Evolutionary conservation across 371 early-diverging fungal genomes (phyloP).

Genomic region (Haplosporangium sp.): DNA sequence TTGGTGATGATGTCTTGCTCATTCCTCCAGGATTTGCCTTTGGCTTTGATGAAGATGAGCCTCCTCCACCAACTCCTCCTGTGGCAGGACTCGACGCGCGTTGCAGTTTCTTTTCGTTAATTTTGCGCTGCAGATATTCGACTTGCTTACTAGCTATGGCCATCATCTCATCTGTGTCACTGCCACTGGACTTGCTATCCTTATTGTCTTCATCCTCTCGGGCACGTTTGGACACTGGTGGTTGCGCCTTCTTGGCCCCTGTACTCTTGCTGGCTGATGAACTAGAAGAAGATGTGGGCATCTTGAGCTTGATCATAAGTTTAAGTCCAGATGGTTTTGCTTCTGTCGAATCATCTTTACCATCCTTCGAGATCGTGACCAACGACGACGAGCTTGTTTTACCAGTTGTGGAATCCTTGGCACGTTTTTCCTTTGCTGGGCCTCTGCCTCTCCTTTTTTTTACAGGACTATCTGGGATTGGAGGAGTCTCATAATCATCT

Average conservation of each 20-base stretch:
- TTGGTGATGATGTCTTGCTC: constrained; percentile 1
- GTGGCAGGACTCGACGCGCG: constrained; percentile 15
- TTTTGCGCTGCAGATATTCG: constrained; percentile 46
- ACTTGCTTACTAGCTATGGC: constrained; percentile 35
- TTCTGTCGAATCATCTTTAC: not conserved
- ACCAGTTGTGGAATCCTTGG: not conserved
- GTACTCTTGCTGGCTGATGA: constrained; percentile 1
- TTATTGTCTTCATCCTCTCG: constrained; percentile 4
- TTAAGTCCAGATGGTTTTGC: constrained; percentile 34
- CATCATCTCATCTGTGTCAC: constrained; percentile 54
- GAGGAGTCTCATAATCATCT: not conserved
- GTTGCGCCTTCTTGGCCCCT: constrained; percentile 13
- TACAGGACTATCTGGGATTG: constrained; percentile 11
- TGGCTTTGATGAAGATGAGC: constrained; percentile 8
- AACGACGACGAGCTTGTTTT: constrained; percentile 14
- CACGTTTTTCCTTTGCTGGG: constrained; percentile 1
- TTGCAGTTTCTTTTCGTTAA: constrained; percentile 32
- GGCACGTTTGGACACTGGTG: constrained; percentile 1
- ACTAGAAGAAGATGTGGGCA: constrained; percentile 13
- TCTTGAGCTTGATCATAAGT: constrained; percentile 45
- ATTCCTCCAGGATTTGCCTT: not conserved
- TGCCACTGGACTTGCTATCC: constrained; percentile 15
- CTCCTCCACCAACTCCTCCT: not conserved
- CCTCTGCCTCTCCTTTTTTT: constrained; percentile 24
- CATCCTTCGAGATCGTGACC: constrained; percentile 28